Percentiles rank a stretch among this genome's conserved stretches.
phyloP scores from a whole-genome alignment of 768 basidiomycete genomes.

The Hypholoma sublateritium region DNA sequence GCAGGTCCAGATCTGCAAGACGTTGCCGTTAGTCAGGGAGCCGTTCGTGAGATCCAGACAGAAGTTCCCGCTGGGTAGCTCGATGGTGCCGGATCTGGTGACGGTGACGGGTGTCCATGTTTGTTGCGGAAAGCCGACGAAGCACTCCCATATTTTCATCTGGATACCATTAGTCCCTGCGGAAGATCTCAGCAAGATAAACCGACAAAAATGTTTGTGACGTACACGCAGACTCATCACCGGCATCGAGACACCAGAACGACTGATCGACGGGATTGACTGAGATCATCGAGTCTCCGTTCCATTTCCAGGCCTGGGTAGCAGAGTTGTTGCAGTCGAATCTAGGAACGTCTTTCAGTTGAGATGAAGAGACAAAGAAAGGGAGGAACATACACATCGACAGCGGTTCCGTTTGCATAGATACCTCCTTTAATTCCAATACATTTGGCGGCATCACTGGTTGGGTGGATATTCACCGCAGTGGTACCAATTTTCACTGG shows the following conservation, averaged over 20 bases:
- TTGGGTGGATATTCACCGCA: neutral
- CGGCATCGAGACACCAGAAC: conserved; percentile 5
- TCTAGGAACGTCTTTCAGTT: neutral
- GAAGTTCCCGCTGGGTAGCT: neutral
- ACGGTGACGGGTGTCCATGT: conserved; percentile 3
- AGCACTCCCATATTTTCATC: conserved; percentile 13
- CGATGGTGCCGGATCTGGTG: neutral
- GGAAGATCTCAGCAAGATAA: neutral
- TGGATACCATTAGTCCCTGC: conserved; percentile 5
- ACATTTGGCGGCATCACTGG: conserved; percentile 3
- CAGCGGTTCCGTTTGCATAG: conserved; percentile 5
- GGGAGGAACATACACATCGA: neutral
- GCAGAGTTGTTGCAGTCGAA: conserved; percentile 6
- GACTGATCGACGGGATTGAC: conserved; percentile 6
- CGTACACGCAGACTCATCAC: neutral
- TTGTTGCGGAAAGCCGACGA: conserved; percentile 5
- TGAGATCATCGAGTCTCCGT: neutral
- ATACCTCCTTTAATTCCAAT: neutral
- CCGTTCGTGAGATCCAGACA: conserved; percentile 6
- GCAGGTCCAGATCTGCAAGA: conserved; percentile 4
- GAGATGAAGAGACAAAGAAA: neutral
- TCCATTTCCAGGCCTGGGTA: conserved; percentile 8
- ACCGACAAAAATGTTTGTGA: neutral
- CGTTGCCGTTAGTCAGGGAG: conserved; percentile 1
- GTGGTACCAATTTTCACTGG: neutral